Evolutionary conservation across 306 rosid species (phyloP), one percentile per base, ranked within the genome.

Genomic region (Crataegus laevigata): DNA sequence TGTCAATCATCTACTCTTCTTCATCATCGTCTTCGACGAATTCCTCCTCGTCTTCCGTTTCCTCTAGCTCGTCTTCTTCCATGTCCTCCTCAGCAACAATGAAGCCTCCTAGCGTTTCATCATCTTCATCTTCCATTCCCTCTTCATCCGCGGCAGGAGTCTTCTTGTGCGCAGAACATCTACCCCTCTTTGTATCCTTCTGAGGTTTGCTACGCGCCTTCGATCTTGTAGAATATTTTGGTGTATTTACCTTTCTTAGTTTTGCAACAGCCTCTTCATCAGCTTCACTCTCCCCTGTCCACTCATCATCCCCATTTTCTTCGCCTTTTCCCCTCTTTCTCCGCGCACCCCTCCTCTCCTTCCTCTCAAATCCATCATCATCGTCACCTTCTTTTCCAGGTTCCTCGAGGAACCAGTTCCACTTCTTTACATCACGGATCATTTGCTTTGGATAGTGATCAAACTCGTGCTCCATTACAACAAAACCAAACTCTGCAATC

Each of bases 321-420:
- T 82, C 54, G 15, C 50, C 58, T 64, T 72, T 79, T 80, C 80
- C 91, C 43, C 85, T 82, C 86, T 88, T 93, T 75, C 80, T 77
- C 79, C 43, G 81, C 59, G 17, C 65, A 54, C 77, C 67, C 75
- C 66, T 71, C 61, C 62, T 74, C 62, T 51, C 55, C 63, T 75
- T 80, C 82, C 42, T 75, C 63, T 72, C 90, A 71, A 19, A 66
- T 36, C 82, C 85, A 11, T 84, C 90, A 69, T 82, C 75, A 11
- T 80, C 69, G 0, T 77, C 82, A 2, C 80, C 79, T 38, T 84
- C 88, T 61, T 85, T 91, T 11, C 73, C 69, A 66, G 78, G 84
- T 67, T 88, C 98, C 69, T 88, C 90, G 17, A 94, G 84, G 71
- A 90, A 91, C 98, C 98, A 94, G 45, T 88, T 76, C 98, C 98